Base-by-base conservation (phyloP, 495 filamentous ascomycete genomes). In the Hypoxylon perforatum region DNA sequence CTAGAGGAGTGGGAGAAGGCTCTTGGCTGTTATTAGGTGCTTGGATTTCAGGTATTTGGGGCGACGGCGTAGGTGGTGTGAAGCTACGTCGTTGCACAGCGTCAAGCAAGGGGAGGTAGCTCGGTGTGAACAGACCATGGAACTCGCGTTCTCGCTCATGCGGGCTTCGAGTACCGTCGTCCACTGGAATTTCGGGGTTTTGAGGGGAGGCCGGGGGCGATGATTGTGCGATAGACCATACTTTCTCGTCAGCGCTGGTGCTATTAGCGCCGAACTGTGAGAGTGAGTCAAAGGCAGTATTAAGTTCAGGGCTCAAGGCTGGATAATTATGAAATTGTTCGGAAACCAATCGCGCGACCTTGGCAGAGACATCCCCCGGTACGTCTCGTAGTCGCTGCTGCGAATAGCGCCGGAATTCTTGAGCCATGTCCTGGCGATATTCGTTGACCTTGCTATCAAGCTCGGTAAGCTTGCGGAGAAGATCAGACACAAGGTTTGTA, bases 121-220 rank as follows among this genome's bases (percentile, higher is more conserved):
- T 81, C 18, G 86, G 86, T 12, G 85, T 88, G 68, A 88, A 88
- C 17, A 88, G 63, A 35, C 85, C 86, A 35, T 84, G 82, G 60
- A 88, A 85, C 59, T 87, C 85, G 57, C 77, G 76, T 64, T 86
- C 85, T 23, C 82, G 80, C 50, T 83, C 82, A 73, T 84, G 80
- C 39, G 81, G 78, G 35, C 73, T 81, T 39, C 75, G 54, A 19
- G 74, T 71, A 56, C 66, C 63, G 5, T 81, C 75, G 56, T 74
- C 72, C 21, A 75, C 60, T 42, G 72, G 61, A 21, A 52, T 67
- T 42, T 72, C 75, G 2, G 79, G 78, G 41, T 71, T 77, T 48
- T 76, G 78, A 65, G 69, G 78, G 33, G 77, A 75, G 19, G 75
- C 44, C n/a, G 80, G 79, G 33, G 80, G 78, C 39, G 78, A 77